phyloP scores from a whole-genome alignment of 106 monocot genomes.

The Allium fistulosum region DNA sequence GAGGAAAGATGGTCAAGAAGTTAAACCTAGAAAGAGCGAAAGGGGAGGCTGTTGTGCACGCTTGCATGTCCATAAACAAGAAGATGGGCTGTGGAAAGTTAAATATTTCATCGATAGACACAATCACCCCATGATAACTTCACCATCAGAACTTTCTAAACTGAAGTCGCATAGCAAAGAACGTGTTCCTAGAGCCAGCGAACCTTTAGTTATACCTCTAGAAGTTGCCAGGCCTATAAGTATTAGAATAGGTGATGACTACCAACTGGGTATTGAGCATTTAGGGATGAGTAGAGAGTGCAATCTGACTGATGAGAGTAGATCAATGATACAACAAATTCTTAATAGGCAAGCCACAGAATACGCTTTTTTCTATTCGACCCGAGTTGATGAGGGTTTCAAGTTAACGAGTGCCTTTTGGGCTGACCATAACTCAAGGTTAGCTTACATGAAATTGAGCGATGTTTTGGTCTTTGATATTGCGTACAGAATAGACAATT shows the following conservation, averaged over 20 bases:
- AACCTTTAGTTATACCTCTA: too few relatives aligned
- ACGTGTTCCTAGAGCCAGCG: not conserved
- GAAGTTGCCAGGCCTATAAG: too few relatives aligned
- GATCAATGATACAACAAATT: not conserved
- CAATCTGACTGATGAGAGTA: not conserved
- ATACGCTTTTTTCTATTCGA: not conserved
- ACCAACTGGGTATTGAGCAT: not conserved
- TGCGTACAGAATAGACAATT: not conserved
- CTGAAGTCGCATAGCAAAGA: not conserved
- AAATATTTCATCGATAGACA: not conserved
- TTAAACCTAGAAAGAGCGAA: not conserved
- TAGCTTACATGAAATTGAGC: not conserved
- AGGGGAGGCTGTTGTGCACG: not conserved
- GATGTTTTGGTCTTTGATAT: constrained; percentile 4
- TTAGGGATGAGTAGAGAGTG: not conserved
- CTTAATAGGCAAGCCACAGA: not conserved
- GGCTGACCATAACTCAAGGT: not conserved
- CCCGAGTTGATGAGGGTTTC: not conserved
- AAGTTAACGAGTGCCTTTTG: not conserved
- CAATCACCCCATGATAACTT: not conserved
- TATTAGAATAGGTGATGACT: too few relatives aligned
- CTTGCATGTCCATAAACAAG: not conserved
- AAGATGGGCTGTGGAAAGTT: not conserved
- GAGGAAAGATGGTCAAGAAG: not conserved
- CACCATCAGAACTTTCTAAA: not conserved